These are phyloP conservation scores for Taiozyma onychis DNA, from an alignment of 1,139 yeast species.

Conservation along the genomic window DNA sequence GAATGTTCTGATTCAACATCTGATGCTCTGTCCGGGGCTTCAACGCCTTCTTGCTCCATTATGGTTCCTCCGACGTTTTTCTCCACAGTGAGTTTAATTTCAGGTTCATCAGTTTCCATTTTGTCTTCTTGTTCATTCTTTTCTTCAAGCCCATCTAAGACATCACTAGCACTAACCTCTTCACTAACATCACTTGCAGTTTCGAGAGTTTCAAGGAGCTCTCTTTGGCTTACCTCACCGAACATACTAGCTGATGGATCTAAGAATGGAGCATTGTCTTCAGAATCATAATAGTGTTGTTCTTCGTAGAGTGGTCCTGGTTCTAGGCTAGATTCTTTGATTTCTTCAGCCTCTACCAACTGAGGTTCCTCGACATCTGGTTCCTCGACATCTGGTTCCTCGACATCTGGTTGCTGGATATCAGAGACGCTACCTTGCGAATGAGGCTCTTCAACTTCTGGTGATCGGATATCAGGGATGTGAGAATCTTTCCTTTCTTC, in stretches of 20 bases:
- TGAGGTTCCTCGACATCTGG: not conserved
- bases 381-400: no score
- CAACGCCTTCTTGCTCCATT: not conserved
- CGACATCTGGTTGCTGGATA: no score
- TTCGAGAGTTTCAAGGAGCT: slow-evolving; percentile 3
- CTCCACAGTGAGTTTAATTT: not conserved
- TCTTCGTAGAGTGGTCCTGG: slow-evolving; percentile 6
- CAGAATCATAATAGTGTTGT: slow-evolving; percentile 20
- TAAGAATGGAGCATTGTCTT: slow-evolving; percentile 17
- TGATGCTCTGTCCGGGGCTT: not conserved
- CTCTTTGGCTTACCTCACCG: slow-evolving; percentile 13
- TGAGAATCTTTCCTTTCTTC: not conserved
- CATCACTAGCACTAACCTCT: slow-evolving; percentile 2
- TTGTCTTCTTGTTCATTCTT: not conserved
- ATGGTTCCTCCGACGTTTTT: not conserved
- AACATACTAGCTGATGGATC: slow-evolving; percentile 21
- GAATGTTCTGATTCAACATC: not conserved
- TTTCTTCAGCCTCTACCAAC: not conserved
- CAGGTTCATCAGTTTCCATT: not conserved
- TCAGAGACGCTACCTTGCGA: not conserved
- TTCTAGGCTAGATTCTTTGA: not conserved
- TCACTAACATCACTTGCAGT: slow-evolving; percentile 3
- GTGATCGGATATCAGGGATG: not conserved
- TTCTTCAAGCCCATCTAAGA: not conserved
- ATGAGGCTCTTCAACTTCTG: not conserved